phyloP scores from a whole-genome alignment of 176 grass and related monocot species.

The Oryza punctata region DNA sequence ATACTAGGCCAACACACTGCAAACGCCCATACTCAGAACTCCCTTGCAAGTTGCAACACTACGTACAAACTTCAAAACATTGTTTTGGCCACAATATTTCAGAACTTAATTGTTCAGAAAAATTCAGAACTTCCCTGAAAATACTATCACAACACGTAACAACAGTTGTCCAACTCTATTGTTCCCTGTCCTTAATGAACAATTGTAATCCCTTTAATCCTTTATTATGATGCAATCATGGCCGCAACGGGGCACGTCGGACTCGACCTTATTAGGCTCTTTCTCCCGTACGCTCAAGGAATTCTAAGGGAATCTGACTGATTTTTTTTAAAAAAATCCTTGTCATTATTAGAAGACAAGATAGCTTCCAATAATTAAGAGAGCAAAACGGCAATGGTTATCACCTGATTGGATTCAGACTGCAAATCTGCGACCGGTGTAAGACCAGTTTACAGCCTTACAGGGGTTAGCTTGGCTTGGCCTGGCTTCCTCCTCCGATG shows the following conservation, averaged over 20 bases:
- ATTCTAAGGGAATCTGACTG: background rate
- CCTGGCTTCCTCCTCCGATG: background rate
- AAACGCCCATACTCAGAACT: too few species aligned
- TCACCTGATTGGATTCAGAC: background rate
- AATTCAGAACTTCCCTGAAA: background rate
- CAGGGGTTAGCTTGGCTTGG: background rate
- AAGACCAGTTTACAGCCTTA: background rate
- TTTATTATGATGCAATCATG: background rate
- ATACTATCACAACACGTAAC: background rate
- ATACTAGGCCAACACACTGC: too few species aligned
- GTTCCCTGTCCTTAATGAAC: background rate
- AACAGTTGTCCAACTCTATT: background rate
- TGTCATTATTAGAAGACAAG: background rate
- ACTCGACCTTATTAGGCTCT: background rate
- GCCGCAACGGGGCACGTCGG: background rate
- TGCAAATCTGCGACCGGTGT: background rate
- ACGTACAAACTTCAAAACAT: background rate
- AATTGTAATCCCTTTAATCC: background rate
- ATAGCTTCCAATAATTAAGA: background rate
- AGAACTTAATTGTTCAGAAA: too few species aligned
- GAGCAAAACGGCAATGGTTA: background rate
- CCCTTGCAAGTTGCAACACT: too few species aligned
- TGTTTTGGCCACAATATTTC: too few species aligned
- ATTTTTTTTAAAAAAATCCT: background rate
- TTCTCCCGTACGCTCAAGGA: background rate